Evolutionary conservation across 768 basidiomycete genomes (phyloP).

Genomic region (Chalciporus pseudorubinellus): DNA sequence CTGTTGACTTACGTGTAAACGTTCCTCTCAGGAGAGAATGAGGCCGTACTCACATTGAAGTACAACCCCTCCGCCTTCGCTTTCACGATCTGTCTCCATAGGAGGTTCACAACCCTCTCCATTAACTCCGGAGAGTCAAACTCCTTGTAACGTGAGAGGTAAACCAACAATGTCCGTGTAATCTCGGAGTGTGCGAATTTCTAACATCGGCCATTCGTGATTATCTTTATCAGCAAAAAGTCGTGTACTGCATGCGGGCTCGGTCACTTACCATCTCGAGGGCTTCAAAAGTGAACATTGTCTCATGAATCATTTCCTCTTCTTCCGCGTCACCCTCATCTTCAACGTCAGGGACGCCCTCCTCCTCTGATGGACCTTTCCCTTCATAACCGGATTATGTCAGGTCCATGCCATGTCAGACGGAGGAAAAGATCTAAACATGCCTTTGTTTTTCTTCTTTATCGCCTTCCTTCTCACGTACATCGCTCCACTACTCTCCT

Average conservation of each 20-base stretch:
- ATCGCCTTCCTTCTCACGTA: slow-evolving; percentile 68
- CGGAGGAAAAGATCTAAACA: slow-evolving; percentile 34
- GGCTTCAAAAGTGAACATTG: slow-evolving; percentile 86
- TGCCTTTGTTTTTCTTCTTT: slow-evolving; percentile 49
- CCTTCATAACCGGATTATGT: slow-evolving; percentile 27
- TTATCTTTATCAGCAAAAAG: slow-evolving; percentile 19
- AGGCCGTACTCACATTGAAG: slow-evolving; percentile 69
- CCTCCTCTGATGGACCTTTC: slow-evolving; percentile 46
- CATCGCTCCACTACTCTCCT: slow-evolving; percentile 60
- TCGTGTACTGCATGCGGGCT: slow-evolving; percentile 15
- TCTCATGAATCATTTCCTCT: slow-evolving; percentile 71
- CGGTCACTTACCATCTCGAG: slow-evolving; percentile 73
- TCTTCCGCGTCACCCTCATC: slow-evolving; percentile 59
- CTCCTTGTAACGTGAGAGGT: slow-evolving; percentile 81
- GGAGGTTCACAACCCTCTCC: slow-evolving; percentile 83
- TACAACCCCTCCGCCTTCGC: slow-evolving; percentile 93
- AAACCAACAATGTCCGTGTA: slow-evolving; percentile 77
- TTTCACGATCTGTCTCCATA: slow-evolving; percentile 88
- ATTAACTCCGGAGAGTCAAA: slow-evolving; percentile 75
- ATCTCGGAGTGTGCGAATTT: slow-evolving; percentile 89
- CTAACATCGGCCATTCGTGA: slow-evolving; percentile 42
- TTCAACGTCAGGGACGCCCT: slow-evolving; percentile 66
- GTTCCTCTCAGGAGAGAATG: neutral
- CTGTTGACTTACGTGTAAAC: slow-evolving; percentile 43
- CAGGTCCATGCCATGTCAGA: slow-evolving; percentile 10